Conservation (phyloP, 2,329 filamentous ascomycete genomes). For the Fusarium penzigii region DNA sequence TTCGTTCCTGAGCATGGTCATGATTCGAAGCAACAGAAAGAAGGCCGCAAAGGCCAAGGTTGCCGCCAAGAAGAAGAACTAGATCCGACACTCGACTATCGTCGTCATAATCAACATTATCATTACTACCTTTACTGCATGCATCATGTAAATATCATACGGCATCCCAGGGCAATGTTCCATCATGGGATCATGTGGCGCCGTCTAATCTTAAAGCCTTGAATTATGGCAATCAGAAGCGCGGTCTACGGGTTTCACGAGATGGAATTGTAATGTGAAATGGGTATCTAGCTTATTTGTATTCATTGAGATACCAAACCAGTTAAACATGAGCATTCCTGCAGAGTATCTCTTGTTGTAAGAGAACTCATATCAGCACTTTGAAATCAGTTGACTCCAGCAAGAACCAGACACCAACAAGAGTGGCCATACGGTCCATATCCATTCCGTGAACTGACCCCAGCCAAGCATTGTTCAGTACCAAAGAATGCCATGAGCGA, state of each 20-base stretch:
- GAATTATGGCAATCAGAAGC: constrained; percentile 2
- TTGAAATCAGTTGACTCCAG: constrained; percentile 32
- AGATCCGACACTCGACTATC: constrained; percentile 29
- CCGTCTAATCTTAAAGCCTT: constrained; percentile 17
- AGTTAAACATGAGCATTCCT: constrained; percentile 24
- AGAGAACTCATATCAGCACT: constrained; percentile 31
- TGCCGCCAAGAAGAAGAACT: constrained; percentile 83
- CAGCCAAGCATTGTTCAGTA: constrained; percentile 12
- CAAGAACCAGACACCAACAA: constrained; percentile 16
- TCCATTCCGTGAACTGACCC: constrained; percentile 10
- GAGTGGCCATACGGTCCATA: constrained; percentile 21
- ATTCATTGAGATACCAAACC: constrained; percentile 30
- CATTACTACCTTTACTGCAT: neutral
- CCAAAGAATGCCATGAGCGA: constrained; percentile 15
- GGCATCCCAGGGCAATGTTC: constrained; percentile 13
- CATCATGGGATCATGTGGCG: constrained; percentile 7
- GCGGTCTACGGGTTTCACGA: constrained; percentile 2
- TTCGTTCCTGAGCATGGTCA: constrained; percentile 92
- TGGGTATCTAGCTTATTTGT: constrained; percentile 39
- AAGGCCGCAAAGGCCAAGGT: constrained; percentile 92
- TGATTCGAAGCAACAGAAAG: constrained; percentile 98
- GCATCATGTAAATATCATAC: constrained; percentile 14
- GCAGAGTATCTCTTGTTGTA: constrained; percentile 31
- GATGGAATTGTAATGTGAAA: constrained; percentile 21
- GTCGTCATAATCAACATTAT: no score